Evolutionary conservation across 352 stramenopile genomes (phyloP), one percentile per base, ranked within the genome.

Genomic region (Pythium grandisporangium): DNA sequence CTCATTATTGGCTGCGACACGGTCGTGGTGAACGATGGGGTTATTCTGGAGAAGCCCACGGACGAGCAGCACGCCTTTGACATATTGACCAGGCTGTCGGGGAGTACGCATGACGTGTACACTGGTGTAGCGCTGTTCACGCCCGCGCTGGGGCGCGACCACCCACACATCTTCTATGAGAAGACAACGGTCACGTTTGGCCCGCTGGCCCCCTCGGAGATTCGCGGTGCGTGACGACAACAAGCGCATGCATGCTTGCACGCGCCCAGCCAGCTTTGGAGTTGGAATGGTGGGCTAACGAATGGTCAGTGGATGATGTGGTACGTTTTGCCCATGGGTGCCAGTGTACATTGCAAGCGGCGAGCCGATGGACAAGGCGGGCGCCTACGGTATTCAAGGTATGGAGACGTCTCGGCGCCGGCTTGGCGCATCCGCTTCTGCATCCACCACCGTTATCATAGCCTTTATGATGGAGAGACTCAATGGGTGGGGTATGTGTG

Each of bases 291-390:
- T n/a, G n/a, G n/a, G n/a, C n/a, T n/a, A n/a, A n/a, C n/a, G n/a
- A n/a, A n/a, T n/a, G n/a, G n/a, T n/a, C n/a, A n/a, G n/a, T n/a
- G n/a, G n/a, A n/a, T 29, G 17, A 25, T 25, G 19, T 29, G 29
- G 42, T 35, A 43, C 33, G 48, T 42, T 45, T 26, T 25, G 16
- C 58, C 46, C 12, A 7, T 37, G 40, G 12, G 35, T 3, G 29
- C 16, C 43, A 83, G 81, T 67, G 19, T 97, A 97, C 48, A 91
- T 95, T 37, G 63, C 68, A 21, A 95, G 77, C 1, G 79, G 78
- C 2, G 85, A 96, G 48, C 85, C 87, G 2, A 95, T 96, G 84
- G 88, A 97, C 57, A 97, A 97, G 49, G 81, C 86, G 1, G 86
- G 88, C 25, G 63, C 78, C 5, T 97, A 96, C 56, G 88, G 86